phyloP scores from a whole-genome alignment of 1,284 basidiomycete species.

The Papiliotrema nemorosa region DNA sequence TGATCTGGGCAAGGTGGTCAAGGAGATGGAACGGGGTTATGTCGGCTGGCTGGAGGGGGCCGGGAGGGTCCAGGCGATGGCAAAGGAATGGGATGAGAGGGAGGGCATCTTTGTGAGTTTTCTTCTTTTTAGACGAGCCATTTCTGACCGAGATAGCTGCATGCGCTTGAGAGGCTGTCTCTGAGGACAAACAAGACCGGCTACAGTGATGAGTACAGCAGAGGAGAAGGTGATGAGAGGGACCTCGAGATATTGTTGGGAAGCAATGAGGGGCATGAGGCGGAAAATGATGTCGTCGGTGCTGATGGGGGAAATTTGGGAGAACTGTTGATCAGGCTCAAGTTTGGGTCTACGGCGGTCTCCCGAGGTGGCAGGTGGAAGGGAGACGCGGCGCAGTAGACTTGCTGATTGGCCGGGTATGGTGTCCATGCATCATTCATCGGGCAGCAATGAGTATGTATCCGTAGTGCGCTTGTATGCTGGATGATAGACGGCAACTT shows the following conservation, averaged over 20 bases:
- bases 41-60: conserved; percentile 60
- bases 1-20: conserved; percentile 65
- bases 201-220: not conserved
- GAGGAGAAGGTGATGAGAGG: not conserved
- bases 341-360: conserved; percentile 2
- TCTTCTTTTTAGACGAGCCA: no score
- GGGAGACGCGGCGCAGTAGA: no score
- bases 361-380: no score
- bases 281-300: not conserved
- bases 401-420: no score
- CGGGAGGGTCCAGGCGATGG: conserved; percentile 57
- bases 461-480: no score
- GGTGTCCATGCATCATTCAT: no score
- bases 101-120: conserved; percentile 59
- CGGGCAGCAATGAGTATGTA: no score
- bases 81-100: conserved; percentile 57
- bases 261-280: not conserved
- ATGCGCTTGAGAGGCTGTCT: conserved; percentile 38
- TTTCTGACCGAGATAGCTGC: conserved; percentile 20
- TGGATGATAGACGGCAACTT: no score
- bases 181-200: conserved; percentile 18
- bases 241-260: not conserved
- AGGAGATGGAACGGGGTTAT: conserved; percentile 58
- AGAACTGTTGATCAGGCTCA: conserved; percentile 3
- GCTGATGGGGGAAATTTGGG: conserved; percentile 4